These are phyloP conservation scores for Didymella pinodella DNA, from an alignment of 2,329 filamentous ascomycete species.

Conservation along the genomic window DNA sequence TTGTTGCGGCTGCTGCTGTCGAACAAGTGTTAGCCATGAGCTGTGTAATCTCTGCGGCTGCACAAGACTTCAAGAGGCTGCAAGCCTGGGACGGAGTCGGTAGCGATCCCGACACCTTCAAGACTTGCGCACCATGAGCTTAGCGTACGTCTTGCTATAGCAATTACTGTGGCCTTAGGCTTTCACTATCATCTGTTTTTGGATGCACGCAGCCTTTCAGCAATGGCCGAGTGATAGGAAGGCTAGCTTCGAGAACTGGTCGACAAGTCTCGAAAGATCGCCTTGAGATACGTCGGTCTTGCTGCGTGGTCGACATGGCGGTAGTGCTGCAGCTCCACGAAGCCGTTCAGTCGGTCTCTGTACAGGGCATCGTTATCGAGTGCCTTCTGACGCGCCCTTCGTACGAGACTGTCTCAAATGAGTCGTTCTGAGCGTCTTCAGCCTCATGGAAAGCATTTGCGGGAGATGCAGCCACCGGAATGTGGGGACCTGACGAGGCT, in stretches of 20 bases:
- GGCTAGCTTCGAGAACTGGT: neutral
- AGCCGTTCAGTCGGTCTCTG: neutral
- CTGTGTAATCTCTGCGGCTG: neutral
- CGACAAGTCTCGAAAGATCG: neutral
- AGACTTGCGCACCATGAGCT: neutral
- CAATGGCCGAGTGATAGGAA: neutral
- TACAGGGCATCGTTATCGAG: neutral
- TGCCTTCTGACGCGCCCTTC: neutral
- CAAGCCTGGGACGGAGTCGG: neutral
- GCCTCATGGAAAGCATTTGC: conserved; percentile 8
- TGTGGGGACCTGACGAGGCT: conserved; percentile 10
- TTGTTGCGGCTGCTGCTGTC: neutral
- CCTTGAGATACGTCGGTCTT: neutral
- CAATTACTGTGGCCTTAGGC: neutral
- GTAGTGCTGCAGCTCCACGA: neutral
- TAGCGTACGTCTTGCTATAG: neutral
- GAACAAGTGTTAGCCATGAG: neutral
- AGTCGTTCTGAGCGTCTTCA: conserved; percentile 1
- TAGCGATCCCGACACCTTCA: neutral
- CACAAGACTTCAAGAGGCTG: neutral
- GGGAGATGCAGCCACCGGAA: conserved; percentile 16
- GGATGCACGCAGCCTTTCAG: neutral
- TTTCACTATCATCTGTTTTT: neutral
- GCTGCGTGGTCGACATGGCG: neutral
- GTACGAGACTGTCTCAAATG: conserved; percentile 2